A percentile compares a stretch with the other conserved stretches of the same genome.
These are phyloP conservation scores for Candida adriatica DNA, from an alignment of 805 yeast species.

Conservation along the genomic window DNA sequence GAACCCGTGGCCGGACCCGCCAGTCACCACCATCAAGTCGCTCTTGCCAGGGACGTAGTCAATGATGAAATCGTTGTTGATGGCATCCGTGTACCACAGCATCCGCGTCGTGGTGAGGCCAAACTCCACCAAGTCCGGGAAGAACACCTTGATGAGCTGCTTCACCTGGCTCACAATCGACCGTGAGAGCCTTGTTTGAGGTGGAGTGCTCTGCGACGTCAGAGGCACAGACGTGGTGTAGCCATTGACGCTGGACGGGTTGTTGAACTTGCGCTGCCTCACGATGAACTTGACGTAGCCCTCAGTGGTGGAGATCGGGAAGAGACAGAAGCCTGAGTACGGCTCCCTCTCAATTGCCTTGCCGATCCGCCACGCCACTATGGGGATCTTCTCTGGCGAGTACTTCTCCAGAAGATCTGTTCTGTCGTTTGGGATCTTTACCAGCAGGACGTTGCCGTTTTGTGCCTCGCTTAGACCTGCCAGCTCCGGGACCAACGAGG, in stretches of 20 bases:
- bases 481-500: slow-evolving; percentile 18
- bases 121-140: slow-evolving; percentile 15
- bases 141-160: slow-evolving; percentile 12
- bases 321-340: slow-evolving; percentile 28
- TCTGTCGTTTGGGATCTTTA: slow-evolving; percentile 31
- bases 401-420: slow-evolving; percentile 28
- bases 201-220: slow-evolving; percentile 20
- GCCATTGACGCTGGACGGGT: slow-evolving; percentile 22
- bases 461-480: slow-evolving; percentile 32
- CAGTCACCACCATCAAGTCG: slow-evolving; percentile 26
- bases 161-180: slow-evolving; percentile 22
- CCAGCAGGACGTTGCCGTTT: slow-evolving; percentile 29
- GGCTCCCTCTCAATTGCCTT: slow-evolving; percentile 25
- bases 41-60: slow-evolving; percentile 23
- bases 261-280: slow-evolving; percentile 30
- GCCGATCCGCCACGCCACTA: slow-evolving; percentile 29
- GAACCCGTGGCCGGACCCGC: slow-evolving; percentile 32
- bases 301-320: slow-evolving; percentile 25
- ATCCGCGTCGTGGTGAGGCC: slow-evolving; percentile 19
- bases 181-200: slow-evolving; percentile 21
- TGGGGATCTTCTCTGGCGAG: slow-evolving; percentile 26
- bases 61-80: slow-evolving; percentile 26
- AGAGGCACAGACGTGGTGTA: slow-evolving; percentile 26
- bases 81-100: slow-evolving; percentile 34
- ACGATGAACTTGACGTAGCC: slow-evolving; percentile 31